Conservation (phyloP, 768 basidiomycete species). For the Dioszegia hungarica region DNA sequence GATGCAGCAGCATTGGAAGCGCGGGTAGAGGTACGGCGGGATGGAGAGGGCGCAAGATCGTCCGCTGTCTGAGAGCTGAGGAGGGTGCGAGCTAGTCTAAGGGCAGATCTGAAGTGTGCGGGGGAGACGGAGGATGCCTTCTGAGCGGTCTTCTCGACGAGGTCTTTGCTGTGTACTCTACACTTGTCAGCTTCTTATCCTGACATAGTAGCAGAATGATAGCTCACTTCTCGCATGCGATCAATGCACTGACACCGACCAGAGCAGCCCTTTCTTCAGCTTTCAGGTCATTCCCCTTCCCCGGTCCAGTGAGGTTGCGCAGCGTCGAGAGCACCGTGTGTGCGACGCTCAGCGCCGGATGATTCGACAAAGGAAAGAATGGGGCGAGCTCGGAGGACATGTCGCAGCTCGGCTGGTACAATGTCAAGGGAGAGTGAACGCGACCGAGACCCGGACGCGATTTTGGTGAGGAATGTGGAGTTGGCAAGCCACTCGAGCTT, state of each 20-base stretch:
- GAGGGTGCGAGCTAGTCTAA: constrained; percentile 16
- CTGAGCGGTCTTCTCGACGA: constrained; percentile 30
- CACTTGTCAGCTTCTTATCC: neutral
- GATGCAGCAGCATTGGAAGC: neutral
- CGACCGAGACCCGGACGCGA: too few relatives aligned
- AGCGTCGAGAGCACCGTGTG: constrained; percentile 33
- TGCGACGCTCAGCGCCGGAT: constrained; percentile 38
- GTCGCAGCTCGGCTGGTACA: neutral
- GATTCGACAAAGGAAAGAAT: constrained; percentile 40
- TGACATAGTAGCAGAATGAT: neutral
- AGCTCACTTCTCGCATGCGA: constrained; percentile 43
- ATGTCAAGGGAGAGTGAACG: too few relatives aligned
- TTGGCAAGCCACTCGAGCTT: too few relatives aligned
- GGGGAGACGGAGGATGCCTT: constrained; percentile 43
- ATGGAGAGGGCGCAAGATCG: constrained; percentile 1
- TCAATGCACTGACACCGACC: constrained; percentile 38
- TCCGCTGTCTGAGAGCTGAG: constrained; percentile 8
- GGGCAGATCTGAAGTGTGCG: constrained; percentile 32
- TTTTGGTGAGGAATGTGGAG: too few relatives aligned
- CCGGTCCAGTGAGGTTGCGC: constrained; percentile 33
- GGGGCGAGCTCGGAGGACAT: constrained; percentile 27
- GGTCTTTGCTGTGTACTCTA: constrained; percentile 34
- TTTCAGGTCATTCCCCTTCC: constrained; percentile 36
- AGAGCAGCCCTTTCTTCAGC: constrained; percentile 41
- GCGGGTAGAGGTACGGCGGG: constrained; percentile 6